Conservation (phyloP, 441 rosid genomes). For the Euphorbia schlechtendalii region DNA sequence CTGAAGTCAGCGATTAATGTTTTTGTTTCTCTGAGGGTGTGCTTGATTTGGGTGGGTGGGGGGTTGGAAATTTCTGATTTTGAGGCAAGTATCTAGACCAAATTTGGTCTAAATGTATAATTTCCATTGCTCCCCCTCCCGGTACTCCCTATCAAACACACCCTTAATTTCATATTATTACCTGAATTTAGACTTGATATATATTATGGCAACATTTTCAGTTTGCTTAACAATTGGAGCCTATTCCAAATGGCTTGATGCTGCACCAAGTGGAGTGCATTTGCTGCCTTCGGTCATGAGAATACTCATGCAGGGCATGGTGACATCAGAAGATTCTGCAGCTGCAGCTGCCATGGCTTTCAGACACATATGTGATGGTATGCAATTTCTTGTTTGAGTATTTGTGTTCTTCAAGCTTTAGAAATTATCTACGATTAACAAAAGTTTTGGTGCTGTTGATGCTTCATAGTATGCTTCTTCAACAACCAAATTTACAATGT, state of each 20-base stretch:
- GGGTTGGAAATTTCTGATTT: not conserved
- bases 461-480: not conserved
- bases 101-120: too few relatives aligned
- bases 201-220: conserved; percentile 34
- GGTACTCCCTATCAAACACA: not conserved
- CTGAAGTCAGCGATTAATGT: conserved; percentile 3
- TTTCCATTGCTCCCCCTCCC: too few relatives aligned
- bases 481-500: not conserved
- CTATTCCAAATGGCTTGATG: conserved; percentile 93
- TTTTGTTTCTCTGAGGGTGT: not conserved
- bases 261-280: conserved; percentile 65
- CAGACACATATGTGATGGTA: conserved; percentile 94
- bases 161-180: conserved; percentile 9
- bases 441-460: not conserved
- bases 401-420: too few relatives aligned
- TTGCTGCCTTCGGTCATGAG: conserved; percentile 67
- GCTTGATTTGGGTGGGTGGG: not conserved
- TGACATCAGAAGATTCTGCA: conserved; percentile 92
- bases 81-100: not conserved
- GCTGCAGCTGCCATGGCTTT: conserved; percentile 98
- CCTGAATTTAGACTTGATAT: conserved; percentile 15
- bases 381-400: conserved; percentile 5
- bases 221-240: conserved; percentile 97
- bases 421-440: too few relatives aligned
- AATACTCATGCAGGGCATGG: conserved; percentile 89